phyloP scores from a whole-genome alignment of 768 basidiomycete species.

The Boletus fagicola region DNA sequence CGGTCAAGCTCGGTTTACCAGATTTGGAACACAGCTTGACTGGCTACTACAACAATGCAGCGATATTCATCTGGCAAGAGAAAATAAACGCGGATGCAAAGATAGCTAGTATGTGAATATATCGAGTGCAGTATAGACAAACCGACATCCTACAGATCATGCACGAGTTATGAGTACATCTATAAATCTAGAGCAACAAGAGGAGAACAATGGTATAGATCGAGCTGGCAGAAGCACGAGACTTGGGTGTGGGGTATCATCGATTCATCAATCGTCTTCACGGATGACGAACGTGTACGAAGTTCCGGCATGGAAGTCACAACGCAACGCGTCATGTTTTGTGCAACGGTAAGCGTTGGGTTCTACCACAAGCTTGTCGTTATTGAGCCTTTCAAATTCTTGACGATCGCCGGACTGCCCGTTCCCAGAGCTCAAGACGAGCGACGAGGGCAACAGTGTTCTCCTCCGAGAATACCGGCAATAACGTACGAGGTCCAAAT shows the following conservation, averaged over 20 bases:
- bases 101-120: too few relatives aligned
- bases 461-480: constrained; percentile 25
- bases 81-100: neutral
- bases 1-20: neutral
- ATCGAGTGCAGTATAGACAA: neutral
- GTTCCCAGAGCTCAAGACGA: constrained; percentile 32
- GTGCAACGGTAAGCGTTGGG: neutral
- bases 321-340: neutral
- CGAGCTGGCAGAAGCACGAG: neutral
- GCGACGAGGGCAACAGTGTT: constrained; percentile 23
- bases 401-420: constrained; percentile 21
- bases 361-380: neutral
- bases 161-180: neutral
- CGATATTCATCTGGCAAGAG: neutral
- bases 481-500: constrained; percentile 9
- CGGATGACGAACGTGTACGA: too few relatives aligned
- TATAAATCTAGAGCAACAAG: neutral
- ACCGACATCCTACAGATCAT: neutral
- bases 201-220: neutral
- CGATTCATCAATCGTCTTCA: neutral
- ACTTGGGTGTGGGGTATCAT: neutral
- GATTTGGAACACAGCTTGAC: constrained; percentile 4
- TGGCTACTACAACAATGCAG: neutral
- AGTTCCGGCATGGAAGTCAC: neutral
- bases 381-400: constrained; percentile 9